Evolutionary conservation across 805 yeast species (phyloP).

Genomic region (Cyberlindnera bimundalis): DNA sequence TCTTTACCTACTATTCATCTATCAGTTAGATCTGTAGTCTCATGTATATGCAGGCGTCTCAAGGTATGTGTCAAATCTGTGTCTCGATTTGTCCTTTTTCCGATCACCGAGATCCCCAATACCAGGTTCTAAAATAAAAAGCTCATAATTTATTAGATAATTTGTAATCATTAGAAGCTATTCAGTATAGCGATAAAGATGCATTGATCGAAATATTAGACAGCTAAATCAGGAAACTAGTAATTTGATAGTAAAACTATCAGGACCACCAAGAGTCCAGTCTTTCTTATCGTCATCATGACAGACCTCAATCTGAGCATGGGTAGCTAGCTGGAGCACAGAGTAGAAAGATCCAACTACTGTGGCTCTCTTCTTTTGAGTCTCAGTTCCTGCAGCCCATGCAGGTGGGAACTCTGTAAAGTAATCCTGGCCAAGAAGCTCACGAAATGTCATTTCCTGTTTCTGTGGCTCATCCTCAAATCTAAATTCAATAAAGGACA

Average conservation of each 20-base stretch:
- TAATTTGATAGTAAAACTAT: slow-evolving; percentile 10
- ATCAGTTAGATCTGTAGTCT: not conserved
- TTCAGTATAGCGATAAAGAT: not conserved
- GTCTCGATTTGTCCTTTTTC: not conserved
- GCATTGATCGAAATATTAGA: no score
- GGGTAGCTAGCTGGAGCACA: slow-evolving; percentile 25
- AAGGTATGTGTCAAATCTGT: no score
- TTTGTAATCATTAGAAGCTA: not conserved
- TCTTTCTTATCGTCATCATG: not conserved
- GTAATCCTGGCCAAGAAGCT: slow-evolving; percentile 14
- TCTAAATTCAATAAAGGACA: slow-evolving; percentile 20
- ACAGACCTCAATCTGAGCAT: slow-evolving; percentile 18
- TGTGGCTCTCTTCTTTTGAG: slow-evolving; percentile 11
- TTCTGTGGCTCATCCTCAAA: slow-evolving; percentile 16
- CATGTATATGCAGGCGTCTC: not conserved
- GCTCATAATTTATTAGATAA: no score
- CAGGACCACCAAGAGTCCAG: slow-evolving; percentile 12
- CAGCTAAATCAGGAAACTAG: no score
- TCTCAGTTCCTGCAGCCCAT: not conserved
- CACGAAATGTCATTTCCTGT: slow-evolving; percentile 14
- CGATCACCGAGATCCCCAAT: no score
- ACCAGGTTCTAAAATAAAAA: no score
- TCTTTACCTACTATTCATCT: no score
- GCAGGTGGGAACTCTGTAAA: slow-evolving; percentile 3
- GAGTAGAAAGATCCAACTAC: slow-evolving; percentile 28